These are phyloP conservation scores for Suillus alpinus DNA, from an alignment of 768 basidiomycete species.

Conservation along the genomic window DNA sequence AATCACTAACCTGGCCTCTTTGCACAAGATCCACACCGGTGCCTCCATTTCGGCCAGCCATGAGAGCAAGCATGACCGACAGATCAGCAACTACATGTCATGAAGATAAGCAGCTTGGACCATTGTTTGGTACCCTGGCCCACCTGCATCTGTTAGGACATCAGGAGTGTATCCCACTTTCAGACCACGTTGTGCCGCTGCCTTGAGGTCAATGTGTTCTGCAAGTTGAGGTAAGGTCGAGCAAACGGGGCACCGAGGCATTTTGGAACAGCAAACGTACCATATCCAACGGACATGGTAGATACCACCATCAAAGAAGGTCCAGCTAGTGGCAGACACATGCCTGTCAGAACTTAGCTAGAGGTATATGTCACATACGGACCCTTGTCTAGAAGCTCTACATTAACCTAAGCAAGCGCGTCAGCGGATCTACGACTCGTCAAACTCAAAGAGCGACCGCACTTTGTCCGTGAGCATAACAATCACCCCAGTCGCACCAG, in stretches of 20 bases:
- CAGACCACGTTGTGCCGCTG: constrained; percentile 58
- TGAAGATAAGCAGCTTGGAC: not conserved
- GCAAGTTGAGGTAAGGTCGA: not conserved
- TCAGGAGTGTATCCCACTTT: constrained; percentile 91
- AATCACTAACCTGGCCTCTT: constrained; percentile 54
- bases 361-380: constrained; percentile 1
- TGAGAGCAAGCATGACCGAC: constrained; percentile 85
- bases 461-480: constrained; percentile 76
- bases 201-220: constrained; percentile 81
- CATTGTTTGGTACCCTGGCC: constrained; percentile 3
- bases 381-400: constrained; percentile 53
- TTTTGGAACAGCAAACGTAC: constrained; percentile 35
- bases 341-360: constrained; percentile 1
- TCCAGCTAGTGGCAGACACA: constrained; percentile 53
- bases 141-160: constrained; percentile 88
- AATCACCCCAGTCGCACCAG: constrained; percentile 60
- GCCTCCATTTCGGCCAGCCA: constrained; percentile 85
- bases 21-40: constrained; percentile 63
- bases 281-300: constrained; percentile 90
- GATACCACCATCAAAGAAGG: constrained; percentile 77
- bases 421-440: not conserved
- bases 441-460: constrained; percentile 1
- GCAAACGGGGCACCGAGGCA: not conserved
- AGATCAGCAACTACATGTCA: constrained; percentile 77
- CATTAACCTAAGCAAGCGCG: constrained; percentile 52